Evolutionary conservation across 176 grass and related monocot species (phyloP).

Genomic region (Phoenix dactylifera): DNA sequence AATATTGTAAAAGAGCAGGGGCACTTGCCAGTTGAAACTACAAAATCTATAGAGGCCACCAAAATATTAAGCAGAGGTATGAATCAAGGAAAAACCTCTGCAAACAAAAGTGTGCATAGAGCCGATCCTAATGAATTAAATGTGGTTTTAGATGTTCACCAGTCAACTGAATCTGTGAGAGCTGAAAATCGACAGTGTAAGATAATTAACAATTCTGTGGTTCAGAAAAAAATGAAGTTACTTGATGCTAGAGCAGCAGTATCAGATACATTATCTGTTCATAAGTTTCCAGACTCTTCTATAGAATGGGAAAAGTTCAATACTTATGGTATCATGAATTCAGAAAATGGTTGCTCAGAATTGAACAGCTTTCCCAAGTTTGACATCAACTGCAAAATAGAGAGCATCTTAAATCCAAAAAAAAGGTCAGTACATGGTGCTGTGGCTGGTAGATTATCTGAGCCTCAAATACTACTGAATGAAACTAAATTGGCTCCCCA

Average conservation of each 20-base stretch:
- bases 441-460: constrained; percentile 30
- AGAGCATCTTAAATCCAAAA: constrained; percentile 34
- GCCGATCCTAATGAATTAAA: constrained; percentile 17
- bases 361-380: constrained; percentile 52
- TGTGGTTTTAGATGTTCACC: constrained; percentile 7
- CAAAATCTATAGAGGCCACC: constrained; percentile 28
- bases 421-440: constrained; percentile 7
- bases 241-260: constrained; percentile 16
- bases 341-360: constrained; percentile 25
- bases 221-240: constrained; percentile 27
- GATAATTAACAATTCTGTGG: constrained; percentile 16
- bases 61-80: constrained; percentile 33
- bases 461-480: constrained; percentile 24
- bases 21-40: constrained; percentile 11
- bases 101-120: constrained; percentile 5
- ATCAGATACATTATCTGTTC: constrained; percentile 35
- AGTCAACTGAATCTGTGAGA: constrained; percentile 13
- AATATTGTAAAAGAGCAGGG: not conserved
- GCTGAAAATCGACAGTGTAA: constrained; percentile 13
- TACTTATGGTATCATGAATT: constrained; percentile 1
- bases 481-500: constrained; percentile 19
- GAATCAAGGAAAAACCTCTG: constrained; percentile 19
- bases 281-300: constrained; percentile 25
- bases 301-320: constrained; percentile 3
- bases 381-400: constrained; percentile 40